Conservation (phyloP, 352 stramenopile species). For the Pythium phragmiticola region DNA sequence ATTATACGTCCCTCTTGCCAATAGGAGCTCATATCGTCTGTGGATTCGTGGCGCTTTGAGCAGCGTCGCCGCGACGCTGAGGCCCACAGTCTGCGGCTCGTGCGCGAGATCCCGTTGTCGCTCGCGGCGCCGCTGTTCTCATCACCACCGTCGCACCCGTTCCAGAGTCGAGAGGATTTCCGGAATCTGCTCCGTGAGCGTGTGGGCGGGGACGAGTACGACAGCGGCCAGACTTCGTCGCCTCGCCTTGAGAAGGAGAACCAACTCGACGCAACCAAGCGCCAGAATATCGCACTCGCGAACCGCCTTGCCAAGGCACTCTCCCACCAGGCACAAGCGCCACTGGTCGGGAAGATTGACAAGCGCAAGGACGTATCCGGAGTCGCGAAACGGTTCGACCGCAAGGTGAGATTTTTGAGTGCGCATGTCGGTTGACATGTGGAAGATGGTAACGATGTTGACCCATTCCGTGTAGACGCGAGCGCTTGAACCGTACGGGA, state of each 20-base stretch:
- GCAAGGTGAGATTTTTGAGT: constrained; percentile 22
- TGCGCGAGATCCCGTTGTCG: constrained; percentile 40
- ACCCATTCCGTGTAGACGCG: constrained; percentile 11
- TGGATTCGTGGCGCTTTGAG: constrained; percentile 52
- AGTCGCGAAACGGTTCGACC: constrained; percentile 21
- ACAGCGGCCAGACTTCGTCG: background rate
- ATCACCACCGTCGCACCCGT: constrained; percentile 16
- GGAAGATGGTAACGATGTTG: background rate
- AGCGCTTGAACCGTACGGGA: constrained; percentile 24
- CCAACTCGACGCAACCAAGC: constrained; percentile 33
- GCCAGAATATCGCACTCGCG: constrained; percentile 36
- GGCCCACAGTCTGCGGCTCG: constrained; percentile 46
- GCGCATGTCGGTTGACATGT: background rate
- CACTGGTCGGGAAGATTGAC: constrained; percentile 26
- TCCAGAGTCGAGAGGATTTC: constrained; percentile 38
- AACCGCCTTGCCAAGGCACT: constrained; percentile 39
- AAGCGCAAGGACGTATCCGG: constrained; percentile 23
- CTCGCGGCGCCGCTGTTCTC: constrained; percentile 30
- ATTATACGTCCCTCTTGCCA: background rate
- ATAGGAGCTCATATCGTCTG: constrained; percentile 39
- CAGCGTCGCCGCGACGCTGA: constrained; percentile 50
- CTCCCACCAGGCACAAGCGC: constrained; percentile 10
- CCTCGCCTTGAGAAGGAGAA: constrained; percentile 30
- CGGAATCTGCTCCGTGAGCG: constrained; percentile 41
- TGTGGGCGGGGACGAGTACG: constrained; percentile 46